phyloP scores from a whole-genome alignment of 2,329 filamentous ascomycete genomes.

The Metarhizium rileyi region DNA sequence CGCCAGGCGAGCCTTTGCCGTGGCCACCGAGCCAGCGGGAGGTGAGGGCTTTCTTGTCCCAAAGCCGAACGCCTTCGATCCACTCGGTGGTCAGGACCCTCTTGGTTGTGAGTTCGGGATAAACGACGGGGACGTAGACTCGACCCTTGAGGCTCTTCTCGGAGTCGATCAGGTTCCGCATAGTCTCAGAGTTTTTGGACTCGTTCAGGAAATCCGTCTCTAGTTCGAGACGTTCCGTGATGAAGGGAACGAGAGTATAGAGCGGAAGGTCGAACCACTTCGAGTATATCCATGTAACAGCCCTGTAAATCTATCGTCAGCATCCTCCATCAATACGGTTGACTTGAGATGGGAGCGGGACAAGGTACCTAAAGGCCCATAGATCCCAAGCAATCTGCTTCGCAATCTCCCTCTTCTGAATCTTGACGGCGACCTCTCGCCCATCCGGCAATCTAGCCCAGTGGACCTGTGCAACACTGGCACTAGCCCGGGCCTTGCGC shows the following conservation, averaged over 20 bases:
- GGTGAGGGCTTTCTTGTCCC: slow-evolving; percentile 80
- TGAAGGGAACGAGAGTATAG: slow-evolving; percentile 83
- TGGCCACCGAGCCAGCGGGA: slow-evolving; percentile 69
- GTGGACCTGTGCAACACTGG: slow-evolving; percentile 93
- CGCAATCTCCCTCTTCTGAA: slow-evolving; percentile 91
- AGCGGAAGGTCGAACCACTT: slow-evolving; percentile 89
- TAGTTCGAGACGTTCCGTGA: slow-evolving; percentile 80
- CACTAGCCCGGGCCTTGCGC: slow-evolving; percentile 57
- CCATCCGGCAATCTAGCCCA: slow-evolving; percentile 84
- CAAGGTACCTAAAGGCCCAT: slow-evolving; percentile 79
- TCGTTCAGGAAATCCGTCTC: slow-evolving; percentile 95
- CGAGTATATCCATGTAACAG: slow-evolving; percentile 73
- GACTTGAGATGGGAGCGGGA: not conserved
- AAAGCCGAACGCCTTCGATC: slow-evolving; percentile 89
- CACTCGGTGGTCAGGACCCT: slow-evolving; percentile 91
- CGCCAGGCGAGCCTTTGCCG: slow-evolving; percentile 68
- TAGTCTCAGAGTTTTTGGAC: slow-evolving; percentile 75
- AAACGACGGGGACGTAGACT: slow-evolving; percentile 82
- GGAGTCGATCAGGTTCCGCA: slow-evolving; percentile 64
- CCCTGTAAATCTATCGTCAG: slow-evolving; percentile 34
- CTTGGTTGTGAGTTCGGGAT: slow-evolving; percentile 70
- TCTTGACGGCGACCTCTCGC: slow-evolving; percentile 86
- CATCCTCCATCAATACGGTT: not conserved
- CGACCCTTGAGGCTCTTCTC: slow-evolving; percentile 69
- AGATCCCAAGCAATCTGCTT: slow-evolving; percentile 90